Evolutionary conservation across 1,284 basidiomycete species (phyloP), one percentile per base, ranked within the genome.

Genomic region (Fistulina hepatica): DNA sequence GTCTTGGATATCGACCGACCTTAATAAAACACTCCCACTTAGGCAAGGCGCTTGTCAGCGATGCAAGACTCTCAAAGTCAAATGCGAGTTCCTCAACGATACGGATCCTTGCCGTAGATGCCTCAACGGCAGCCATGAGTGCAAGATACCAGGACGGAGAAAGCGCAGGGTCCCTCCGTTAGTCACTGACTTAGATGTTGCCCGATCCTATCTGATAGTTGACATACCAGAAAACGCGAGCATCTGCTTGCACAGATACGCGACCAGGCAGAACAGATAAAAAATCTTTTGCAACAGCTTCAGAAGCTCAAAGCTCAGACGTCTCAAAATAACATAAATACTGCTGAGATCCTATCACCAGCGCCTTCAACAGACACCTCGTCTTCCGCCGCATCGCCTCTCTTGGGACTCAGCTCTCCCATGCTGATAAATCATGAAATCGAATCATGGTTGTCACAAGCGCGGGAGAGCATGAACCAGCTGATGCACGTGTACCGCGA

Each of bases 51-150:
- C 77, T 21, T 82, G 78, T 47, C 66, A 64, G 33, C 68, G 81
- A n/a, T 85, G 81, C 60, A 84, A 81, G 55, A 70, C 64, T 38
- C 56, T 85, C 41, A 85, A 85, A 63, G 81, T 84, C 42, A 73
- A 68, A 47, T 84, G 81, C 53, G 79, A 82, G 55, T 77, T 80
- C 53, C 71, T 61, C 51, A 69, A 67, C 8, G 76, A 79, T 33
- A 69, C 64, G 10, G 79, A 84, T 46, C 69, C 71, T 2, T 84
- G 81, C 55, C 80, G 71, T 49, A 73, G 81, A 9, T 84, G 80
- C 49, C 55, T 69, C 40, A 71, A 70, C 43, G 76, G 72, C 6
- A 69, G 69, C 6, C 71, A 81, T 43, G 77, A 81, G 39, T 86
- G 82, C 48, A 59, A 75, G 30, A 81, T 81, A 34, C 81, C 81